A percentile compares a stretch with the other conserved stretches of the same genome.
Conservation (phyloP, 2,329 filamentous ascomycete genomes). For the Aspergillus sergii region DNA sequence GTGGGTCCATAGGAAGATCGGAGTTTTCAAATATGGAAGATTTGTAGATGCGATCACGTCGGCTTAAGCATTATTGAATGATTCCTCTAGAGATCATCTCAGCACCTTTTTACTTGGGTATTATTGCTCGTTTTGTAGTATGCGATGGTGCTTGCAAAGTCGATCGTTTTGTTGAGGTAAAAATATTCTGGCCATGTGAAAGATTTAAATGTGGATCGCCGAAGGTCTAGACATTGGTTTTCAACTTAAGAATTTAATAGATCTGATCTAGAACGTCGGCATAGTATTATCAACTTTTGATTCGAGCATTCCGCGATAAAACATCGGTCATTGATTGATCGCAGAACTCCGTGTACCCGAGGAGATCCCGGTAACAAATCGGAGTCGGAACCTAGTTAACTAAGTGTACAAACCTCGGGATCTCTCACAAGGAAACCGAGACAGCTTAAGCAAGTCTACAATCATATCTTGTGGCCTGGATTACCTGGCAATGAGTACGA, state of each 20-base stretch:
- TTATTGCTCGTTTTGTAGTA: not conserved
- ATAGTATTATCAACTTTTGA: not conserved
- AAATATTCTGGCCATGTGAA: not conserved
- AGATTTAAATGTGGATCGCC: not conserved
- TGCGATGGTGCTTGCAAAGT: not conserved
- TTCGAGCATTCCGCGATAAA: not conserved
- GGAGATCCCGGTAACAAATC: not conserved
- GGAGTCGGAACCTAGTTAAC: not conserved
- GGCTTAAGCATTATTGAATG: not conserved
- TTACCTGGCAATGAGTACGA: not conserved
- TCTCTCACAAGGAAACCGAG: not conserved
- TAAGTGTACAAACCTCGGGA: not conserved
- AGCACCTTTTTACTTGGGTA: not conserved
- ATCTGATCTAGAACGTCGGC: not conserved
- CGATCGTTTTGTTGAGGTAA: not conserved
- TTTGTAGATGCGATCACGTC: not conserved
- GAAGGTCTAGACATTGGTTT: not conserved
- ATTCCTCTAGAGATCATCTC: not conserved
- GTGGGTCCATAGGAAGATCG: not conserved
- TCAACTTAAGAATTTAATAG: not conserved
- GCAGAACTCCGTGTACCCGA: not conserved
- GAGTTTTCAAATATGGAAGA: not conserved
- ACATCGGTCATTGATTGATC: not conserved
- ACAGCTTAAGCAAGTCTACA: not conserved
- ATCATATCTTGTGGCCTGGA: not conserved